A percentile compares a stretch with the other conserved stretches of the same genome.
These are phyloP conservation scores for Rosellinia necatrix DNA, from an alignment of 2,329 filamentous ascomycete species.

Conservation along the genomic window DNA sequence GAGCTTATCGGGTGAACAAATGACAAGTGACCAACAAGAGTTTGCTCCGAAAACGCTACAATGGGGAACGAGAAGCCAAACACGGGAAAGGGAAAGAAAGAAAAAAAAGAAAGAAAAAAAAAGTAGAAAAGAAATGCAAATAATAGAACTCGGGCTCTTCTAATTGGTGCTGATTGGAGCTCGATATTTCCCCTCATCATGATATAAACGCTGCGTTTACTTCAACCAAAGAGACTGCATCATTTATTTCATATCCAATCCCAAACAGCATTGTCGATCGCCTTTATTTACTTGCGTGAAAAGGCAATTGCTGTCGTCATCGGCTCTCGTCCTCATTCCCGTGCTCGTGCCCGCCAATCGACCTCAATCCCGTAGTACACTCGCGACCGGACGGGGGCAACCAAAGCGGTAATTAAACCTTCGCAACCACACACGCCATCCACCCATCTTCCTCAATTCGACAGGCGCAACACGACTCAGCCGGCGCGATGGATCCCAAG, in stretches of 20 bases:
- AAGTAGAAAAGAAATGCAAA: too few relatives aligned
- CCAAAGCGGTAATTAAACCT: not conserved
- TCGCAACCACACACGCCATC: not conserved
- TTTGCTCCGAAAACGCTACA: constrained; percentile 18
- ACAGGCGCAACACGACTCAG: not conserved
- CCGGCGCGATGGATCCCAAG: constrained; percentile 23
- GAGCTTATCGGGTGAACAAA: constrained; percentile 18
- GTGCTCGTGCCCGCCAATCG: too few relatives aligned
- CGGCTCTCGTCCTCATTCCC: too few relatives aligned
- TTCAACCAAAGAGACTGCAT: too few relatives aligned
- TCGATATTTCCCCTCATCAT: not conserved
- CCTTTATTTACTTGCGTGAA: constrained; percentile 2
- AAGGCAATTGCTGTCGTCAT: constrained; percentile 4
- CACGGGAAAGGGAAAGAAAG: not conserved
- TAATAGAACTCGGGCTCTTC: too few relatives aligned
- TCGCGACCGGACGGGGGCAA: too few relatives aligned
- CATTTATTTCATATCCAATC: too few relatives aligned
- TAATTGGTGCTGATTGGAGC: constrained; percentile 5
- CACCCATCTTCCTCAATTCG: not conserved
- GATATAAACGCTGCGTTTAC: constrained; percentile 9
- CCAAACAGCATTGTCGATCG: not conserved
- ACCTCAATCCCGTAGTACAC: too few relatives aligned
- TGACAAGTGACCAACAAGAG: constrained; percentile 3
- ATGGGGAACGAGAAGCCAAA: not conserved
- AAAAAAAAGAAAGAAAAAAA: constrained; percentile 1